phyloP scores from a whole-genome alignment of 768 basidiomycete genomes.

The Trametes elegans region DNA sequence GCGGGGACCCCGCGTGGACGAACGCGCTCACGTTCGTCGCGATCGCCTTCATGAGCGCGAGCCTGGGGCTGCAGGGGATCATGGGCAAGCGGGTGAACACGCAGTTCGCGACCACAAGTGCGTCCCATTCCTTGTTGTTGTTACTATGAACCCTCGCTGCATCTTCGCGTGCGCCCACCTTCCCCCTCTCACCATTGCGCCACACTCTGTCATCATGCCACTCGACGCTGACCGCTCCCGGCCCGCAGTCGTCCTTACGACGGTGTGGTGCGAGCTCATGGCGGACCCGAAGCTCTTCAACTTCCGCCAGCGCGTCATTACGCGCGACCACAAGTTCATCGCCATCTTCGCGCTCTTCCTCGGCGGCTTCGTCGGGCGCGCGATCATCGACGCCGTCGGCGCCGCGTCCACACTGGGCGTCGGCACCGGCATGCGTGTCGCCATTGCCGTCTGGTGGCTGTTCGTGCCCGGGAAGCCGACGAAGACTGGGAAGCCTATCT shows the following conservation, averaged over 20 bases:
- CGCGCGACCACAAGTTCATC: slow-evolving; percentile 71
- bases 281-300: slow-evolving; percentile 76
- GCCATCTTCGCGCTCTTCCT: slow-evolving; percentile 69
- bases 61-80: slow-evolving; percentile 83
- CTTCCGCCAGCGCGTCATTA: slow-evolving; percentile 45
- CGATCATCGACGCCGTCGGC: slow-evolving; percentile 58
- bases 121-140: slow-evolving; percentile 26
- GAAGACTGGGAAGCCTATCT: slow-evolving; percentile 13
- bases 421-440: slow-evolving; percentile 57
- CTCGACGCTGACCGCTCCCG: neutral
- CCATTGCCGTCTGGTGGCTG: slow-evolving; percentile 65
- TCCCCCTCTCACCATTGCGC: neutral
- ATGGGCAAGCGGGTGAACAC: slow-evolving; percentile 78
- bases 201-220: neutral
- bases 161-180: neutral
- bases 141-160: neutral
- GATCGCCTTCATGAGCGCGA: slow-evolving; percentile 77
- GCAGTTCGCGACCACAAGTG: slow-evolving; percentile 76
- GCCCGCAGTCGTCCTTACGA: slow-evolving; percentile 81
- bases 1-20: slow-evolving; percentile 71
- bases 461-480: slow-evolving; percentile 49
- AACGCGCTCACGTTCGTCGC: slow-evolving; percentile 64
- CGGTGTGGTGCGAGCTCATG: slow-evolving; percentile 87
- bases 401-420: slow-evolving; percentile 65
- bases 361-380: slow-evolving; percentile 68